Percentiles rank a stretch among this genome's conserved stretches.
These are phyloP conservation scores for Coniella lustricola DNA, from an alignment of 2,329 filamentous ascomycete genomes.

Conservation along the genomic window DNA sequence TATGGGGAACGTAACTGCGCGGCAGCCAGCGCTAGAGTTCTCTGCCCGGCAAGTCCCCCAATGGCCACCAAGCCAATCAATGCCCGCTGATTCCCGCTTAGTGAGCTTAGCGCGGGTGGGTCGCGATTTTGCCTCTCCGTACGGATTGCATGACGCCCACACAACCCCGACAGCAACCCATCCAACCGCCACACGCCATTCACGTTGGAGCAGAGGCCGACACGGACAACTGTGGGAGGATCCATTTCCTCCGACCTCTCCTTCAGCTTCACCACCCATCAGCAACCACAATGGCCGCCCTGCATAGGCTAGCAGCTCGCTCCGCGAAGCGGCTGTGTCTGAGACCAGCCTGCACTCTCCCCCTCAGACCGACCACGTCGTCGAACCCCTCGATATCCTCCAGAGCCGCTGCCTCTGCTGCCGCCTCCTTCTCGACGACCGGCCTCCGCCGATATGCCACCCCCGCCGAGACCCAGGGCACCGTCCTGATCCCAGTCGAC, in stretches of 20 bases:
- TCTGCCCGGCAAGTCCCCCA: too few relatives aligned
- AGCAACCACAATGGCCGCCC: slow-evolving; percentile 55
- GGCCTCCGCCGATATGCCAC: slow-evolving; percentile 56
- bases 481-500: slow-evolving; percentile 59
- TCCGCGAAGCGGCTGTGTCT: slow-evolving; percentile 62
- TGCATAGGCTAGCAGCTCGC: slow-evolving; percentile 66
- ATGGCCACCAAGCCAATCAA: background rate
- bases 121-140: slow-evolving; percentile 2
- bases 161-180: slow-evolving; percentile 2
- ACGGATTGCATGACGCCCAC: slow-evolving; percentile 10
- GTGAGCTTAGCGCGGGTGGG: slow-evolving; percentile 3
- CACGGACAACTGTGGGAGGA: slow-evolving; percentile 18
- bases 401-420: slow-evolving; percentile 25
- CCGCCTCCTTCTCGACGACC: slow-evolving; percentile 54
- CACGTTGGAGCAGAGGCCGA: slow-evolving; percentile 25
- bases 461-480: slow-evolving; percentile 44
- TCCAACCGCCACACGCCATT: slow-evolving; percentile 20
- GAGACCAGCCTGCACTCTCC: slow-evolving; percentile 29
- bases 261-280: slow-evolving; percentile 21
- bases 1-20: too few relatives aligned
- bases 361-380: slow-evolving; percentile 18
- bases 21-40: too few relatives aligned
- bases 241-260: slow-evolving; percentile 13
- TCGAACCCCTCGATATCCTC: slow-evolving; percentile 14
- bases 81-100: background rate